phyloP scores from a whole-genome alignment of 108 stramenopile species.

The Nitzschia palea region DNA sequence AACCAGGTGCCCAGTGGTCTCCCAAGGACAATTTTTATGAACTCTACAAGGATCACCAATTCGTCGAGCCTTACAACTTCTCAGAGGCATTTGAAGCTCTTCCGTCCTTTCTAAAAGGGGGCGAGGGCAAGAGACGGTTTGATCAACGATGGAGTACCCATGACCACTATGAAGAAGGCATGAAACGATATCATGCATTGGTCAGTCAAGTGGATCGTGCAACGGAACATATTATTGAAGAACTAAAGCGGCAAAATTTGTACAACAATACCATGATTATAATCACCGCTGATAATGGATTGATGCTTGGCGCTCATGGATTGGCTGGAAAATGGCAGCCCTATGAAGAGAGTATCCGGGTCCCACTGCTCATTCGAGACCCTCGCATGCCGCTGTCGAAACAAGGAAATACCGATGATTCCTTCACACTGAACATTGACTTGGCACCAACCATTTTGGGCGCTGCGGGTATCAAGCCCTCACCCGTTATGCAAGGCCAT shows the following conservation, averaged over 20 bases:
- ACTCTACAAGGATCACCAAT: constrained; percentile 29
- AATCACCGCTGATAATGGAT: constrained; percentile 71
- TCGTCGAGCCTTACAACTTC: constrained; percentile 6
- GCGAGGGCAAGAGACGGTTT: constrained; percentile 41
- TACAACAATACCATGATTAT: constrained; percentile 67
- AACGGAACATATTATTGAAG: constrained; percentile 47
- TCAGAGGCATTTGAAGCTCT: constrained; percentile 8
- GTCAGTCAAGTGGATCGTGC: constrained; percentile 64
- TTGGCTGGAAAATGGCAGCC: constrained; percentile 79
- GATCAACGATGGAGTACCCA: constrained; percentile 45
- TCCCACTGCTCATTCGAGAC: constrained; percentile 69
- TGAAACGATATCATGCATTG: constrained; percentile 75
- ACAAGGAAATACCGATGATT: constrained; percentile 47
- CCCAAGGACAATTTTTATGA: constrained; percentile 39
- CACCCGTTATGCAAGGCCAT: constrained; percentile 56
- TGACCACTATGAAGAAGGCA: constrained; percentile 60
- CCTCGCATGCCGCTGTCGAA: constrained; percentile 59
- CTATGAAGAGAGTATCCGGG: constrained; percentile 66
- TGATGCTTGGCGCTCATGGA: constrained; percentile 57
- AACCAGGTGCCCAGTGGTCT: constrained; percentile 26
- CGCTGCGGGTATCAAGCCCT: constrained; percentile 54
- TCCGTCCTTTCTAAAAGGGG: constrained; percentile 65
- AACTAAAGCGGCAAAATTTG: constrained; percentile 44
- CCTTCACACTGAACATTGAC: constrained; percentile 71
- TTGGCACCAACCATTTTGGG: constrained; percentile 61